Percentiles rank a stretch among this genome's conserved stretches.
These are phyloP conservation scores for Cucumis cinereus DNA, from an alignment of 306 rosid genomes.

Conservation along the genomic window DNA sequence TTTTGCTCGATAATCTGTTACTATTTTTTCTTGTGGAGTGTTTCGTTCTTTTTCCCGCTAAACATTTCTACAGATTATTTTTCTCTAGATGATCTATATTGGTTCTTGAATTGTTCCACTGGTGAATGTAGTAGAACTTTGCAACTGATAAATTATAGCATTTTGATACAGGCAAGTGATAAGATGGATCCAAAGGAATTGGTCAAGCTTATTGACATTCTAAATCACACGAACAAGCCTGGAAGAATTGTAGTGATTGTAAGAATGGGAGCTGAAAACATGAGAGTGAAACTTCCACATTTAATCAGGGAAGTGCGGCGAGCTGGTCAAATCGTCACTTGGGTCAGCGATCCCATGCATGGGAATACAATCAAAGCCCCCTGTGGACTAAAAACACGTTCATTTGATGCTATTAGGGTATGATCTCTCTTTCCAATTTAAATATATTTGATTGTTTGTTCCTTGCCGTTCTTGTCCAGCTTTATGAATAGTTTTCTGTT, in stretches of 20 bases:
- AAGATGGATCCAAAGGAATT: slow-evolving; percentile 33
- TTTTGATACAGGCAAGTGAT: slow-evolving; percentile 28
- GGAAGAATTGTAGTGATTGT: slow-evolving; percentile 27
- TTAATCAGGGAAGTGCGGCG: slow-evolving; percentile 27
- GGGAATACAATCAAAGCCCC: slow-evolving; percentile 37
- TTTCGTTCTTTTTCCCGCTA: neutral
- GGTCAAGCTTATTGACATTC: slow-evolving; percentile 25
- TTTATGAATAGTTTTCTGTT: neutral
- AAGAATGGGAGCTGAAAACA: slow-evolving; percentile 36
- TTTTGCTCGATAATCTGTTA: neutral
- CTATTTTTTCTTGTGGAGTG: neutral
- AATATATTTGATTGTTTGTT: neutral
- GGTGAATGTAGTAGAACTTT: neutral
- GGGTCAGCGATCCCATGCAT: slow-evolving; percentile 36
- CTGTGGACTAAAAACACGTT: slow-evolving; percentile 30
- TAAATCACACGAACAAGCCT: slow-evolving; percentile 25
- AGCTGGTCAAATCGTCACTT: slow-evolving; percentile 27
- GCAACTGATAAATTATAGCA: neutral
- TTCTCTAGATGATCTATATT: neutral
- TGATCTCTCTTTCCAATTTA: neutral
- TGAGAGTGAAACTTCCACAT: slow-evolving; percentile 33
- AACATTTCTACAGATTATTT: neutral
- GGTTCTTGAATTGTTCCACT: neutral
- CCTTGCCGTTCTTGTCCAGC: neutral
- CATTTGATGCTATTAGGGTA: slow-evolving; percentile 34